Base-by-base conservation (phyloP, 768 basidiomycete genomes). In the Dioszegia crocea region DNA sequence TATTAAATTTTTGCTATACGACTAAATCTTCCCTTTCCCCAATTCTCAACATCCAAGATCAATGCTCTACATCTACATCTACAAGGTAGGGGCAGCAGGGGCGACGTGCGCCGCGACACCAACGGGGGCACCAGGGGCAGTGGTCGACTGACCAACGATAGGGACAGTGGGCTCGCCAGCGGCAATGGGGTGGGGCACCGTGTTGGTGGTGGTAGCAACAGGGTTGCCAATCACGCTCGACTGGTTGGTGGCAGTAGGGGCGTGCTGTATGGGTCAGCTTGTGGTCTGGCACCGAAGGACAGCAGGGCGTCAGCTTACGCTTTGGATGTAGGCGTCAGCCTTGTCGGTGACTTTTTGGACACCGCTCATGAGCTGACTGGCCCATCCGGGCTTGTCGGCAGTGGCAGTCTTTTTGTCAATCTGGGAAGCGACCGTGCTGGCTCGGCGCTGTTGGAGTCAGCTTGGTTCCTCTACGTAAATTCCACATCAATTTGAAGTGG, bases 401-500 rank as follows among this genome's bases (percentile, higher is more conserved):
- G 70, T 62, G n/a, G 69, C 63, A 23, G 74, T 76, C 59, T 65
- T 68, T 48, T 71, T 64, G 49, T 76, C 72, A 53, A 75, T 73
- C n/a, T 66, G 66, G 57, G 62, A 45, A 2, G 70, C 71, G 53
- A 75, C 51, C 5, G 14, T 26, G 51, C 51, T 53, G 19, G 51
- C 51, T 26, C 21, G 21, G 36, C 26, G 36, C 51, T 53, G 9
- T 4, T 24, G 19, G 2, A 3, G n/a, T 53, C 62, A 44, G 68
- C 63, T 33, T 44, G 57, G 52, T 65, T 63, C 4, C 68, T 63
- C 23, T 53, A 57, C 65, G 67, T 38, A 26, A 24, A n/a, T 23
- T 46, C 5, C 45, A 33, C n/a, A 11, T 38, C 36, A 9, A 9
- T 38, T 9, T 9, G 10, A 38, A 17, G 36, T 38, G 36, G 9